A percentile compares a stretch with the other conserved stretches of the same genome.
phyloP scores from a whole-genome alignment of 768 basidiomycete species.

The Dentipellis fragilis region DNA sequence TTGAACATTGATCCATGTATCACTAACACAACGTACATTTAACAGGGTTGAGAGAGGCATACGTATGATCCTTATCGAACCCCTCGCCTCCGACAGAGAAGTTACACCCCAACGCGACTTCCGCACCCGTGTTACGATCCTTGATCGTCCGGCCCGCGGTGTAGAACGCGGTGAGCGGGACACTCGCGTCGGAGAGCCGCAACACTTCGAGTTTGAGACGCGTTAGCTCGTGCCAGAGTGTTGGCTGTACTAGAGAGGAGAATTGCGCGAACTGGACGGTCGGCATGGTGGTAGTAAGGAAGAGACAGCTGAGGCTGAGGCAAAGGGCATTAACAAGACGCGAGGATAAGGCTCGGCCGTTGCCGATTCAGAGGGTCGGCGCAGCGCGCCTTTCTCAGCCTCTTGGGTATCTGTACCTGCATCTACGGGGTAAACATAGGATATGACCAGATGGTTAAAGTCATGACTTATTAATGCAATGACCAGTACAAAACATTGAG shows the following conservation, averaged over 20 bases:
- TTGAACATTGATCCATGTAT: constrained; percentile 15
- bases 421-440: too few relatives aligned
- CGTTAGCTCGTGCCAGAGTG: constrained; percentile 90
- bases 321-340: too few relatives aligned
- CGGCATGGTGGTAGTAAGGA: constrained; percentile 23
- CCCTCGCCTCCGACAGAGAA: constrained; percentile 56
- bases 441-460: too few relatives aligned
- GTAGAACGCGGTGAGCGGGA: constrained; percentile 60
- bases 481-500: too few relatives aligned
- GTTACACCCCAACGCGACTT: constrained; percentile 63
- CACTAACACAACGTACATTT: not conserved
- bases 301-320: too few relatives aligned
- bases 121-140: constrained; percentile 69
- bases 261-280: constrained; percentile 88
- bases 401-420: too few relatives aligned
- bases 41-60: constrained; percentile 23
- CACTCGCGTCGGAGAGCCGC: constrained; percentile 62
- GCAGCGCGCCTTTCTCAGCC: too few relatives aligned
- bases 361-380: too few relatives aligned
- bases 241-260: constrained; percentile 76
- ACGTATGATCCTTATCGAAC: constrained; percentile 36
- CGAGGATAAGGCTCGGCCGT: too few relatives aligned
- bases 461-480: too few relatives aligned
- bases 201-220: constrained; percentile 86
- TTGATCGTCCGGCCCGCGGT: constrained; percentile 57